Conservation (phyloP, 768 basidiomycete genomes). For the Ramaria sp. region DNA sequence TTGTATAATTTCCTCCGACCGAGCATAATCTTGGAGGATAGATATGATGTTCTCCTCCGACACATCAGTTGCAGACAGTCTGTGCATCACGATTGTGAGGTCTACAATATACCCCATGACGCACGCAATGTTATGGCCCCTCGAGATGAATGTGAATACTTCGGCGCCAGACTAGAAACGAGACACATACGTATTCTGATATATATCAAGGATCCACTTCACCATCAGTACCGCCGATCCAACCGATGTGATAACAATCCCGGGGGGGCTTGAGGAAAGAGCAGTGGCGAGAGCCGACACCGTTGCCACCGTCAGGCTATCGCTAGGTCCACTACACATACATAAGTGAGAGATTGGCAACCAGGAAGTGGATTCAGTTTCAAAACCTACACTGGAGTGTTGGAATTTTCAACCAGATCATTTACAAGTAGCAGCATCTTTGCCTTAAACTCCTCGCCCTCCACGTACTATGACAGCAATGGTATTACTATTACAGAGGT, state of each 20-base stretch:
- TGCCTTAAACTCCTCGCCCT: not conserved
- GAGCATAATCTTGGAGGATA: not conserved
- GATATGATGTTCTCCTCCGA: not conserved
- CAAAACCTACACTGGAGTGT: not conserved
- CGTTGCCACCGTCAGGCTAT: not conserved
- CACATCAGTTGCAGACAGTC: not conserved
- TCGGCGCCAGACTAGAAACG: not conserved
- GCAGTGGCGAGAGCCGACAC: too few relatives aligned
- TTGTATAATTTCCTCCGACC: too few relatives aligned
- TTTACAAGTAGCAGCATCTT: not conserved
- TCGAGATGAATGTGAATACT: not conserved
- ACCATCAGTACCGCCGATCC: not conserved
- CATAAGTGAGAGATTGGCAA: not conserved
- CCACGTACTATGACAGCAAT: not conserved
- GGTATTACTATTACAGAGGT: not conserved
- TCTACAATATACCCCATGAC: conserved; percentile 8
- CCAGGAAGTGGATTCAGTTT: not conserved
- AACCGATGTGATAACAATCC: not conserved
- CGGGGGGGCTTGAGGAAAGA: not conserved
- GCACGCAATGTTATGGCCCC: not conserved
- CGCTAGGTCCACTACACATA: not conserved
- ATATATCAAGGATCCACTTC: not conserved
- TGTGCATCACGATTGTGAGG: conserved; percentile 1
- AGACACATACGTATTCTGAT: not conserved
- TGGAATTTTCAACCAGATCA: not conserved